Percentiles rank a stretch among this genome's conserved stretches.
Evolutionary conservation across 2,329 filamentous ascomycete genomes (phyloP).

Genomic region (Hymenoscyphus repandus): DNA sequence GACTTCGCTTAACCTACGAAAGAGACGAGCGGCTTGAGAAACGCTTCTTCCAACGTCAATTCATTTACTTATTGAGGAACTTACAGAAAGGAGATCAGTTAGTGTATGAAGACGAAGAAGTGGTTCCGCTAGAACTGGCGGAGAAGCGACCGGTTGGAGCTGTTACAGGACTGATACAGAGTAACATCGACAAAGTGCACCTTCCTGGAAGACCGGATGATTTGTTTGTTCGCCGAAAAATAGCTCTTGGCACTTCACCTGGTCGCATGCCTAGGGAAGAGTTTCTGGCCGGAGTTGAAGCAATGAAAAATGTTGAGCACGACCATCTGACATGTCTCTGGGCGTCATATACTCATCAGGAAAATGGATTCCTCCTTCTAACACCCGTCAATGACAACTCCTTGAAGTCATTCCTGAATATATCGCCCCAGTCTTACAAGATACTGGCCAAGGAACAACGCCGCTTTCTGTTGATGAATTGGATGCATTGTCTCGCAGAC

Average conservation of each 20-base stretch:
- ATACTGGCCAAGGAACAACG: slow-evolving; percentile 55
- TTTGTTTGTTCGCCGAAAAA: slow-evolving; percentile 52
- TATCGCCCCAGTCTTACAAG: slow-evolving; percentile 57
- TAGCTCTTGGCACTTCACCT: slow-evolving; percentile 43
- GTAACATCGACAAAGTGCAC: slow-evolving; percentile 52
- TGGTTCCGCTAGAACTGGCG: slow-evolving; percentile 63
- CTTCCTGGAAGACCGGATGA: slow-evolving; percentile 56
- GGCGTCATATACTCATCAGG: slow-evolving; percentile 64
- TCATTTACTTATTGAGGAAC: slow-evolving; percentile 62
- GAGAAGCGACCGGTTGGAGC: slow-evolving; percentile 47
- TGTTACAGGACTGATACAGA: slow-evolving; percentile 35
- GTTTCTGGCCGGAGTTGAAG: slow-evolving; percentile 57
- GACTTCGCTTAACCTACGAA: slow-evolving; percentile 53
- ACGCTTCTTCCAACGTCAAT: slow-evolving; percentile 67
- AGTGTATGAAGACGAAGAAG: slow-evolving; percentile 60
- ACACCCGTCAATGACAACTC: slow-evolving; percentile 62
- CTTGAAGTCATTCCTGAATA: slow-evolving; percentile 61
- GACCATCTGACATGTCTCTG: slow-evolving; percentile 67
- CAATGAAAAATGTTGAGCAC: slow-evolving; percentile 54
- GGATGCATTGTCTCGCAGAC: slow-evolving; percentile 68
- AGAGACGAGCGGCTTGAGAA: slow-evolving; percentile 59
- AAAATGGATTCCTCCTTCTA: slow-evolving; percentile 59
- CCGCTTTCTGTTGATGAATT: slow-evolving; percentile 59
- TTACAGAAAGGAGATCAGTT: slow-evolving; percentile 56
- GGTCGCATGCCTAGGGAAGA: slow-evolving; percentile 45